Percentiles rank a stretch among this genome's conserved stretches.
Conservation (phyloP, 2,329 filamentous ascomycete species). For the Pseudogymnoascus sp. region DNA sequence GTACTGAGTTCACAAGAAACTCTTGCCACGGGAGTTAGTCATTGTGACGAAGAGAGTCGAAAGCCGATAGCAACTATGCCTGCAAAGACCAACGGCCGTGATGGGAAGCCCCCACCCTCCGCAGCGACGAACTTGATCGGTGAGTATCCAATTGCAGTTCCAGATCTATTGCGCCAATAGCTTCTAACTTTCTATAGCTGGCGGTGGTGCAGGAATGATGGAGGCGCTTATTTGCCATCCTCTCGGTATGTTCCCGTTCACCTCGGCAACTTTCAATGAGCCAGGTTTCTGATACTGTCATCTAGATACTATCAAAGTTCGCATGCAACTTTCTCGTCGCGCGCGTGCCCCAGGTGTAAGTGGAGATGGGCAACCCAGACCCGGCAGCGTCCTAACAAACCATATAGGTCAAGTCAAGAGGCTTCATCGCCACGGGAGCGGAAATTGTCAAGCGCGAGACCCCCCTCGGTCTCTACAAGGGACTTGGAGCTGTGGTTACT, state of each 20-base stretch:
- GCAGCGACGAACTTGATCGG: slow-evolving; percentile 87
- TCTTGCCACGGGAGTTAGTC: background rate
- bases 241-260: slow-evolving; percentile 52
- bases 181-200: slow-evolving; percentile 48
- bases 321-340: slow-evolving; percentile 93
- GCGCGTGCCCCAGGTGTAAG: slow-evolving; percentile 69
- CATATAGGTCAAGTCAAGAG: slow-evolving; percentile 59
- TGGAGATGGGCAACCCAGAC: slow-evolving; percentile 15
- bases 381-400: background rate
- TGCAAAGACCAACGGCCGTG: slow-evolving; percentile 47
- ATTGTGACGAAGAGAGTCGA: background rate
- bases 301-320: slow-evolving; percentile 91
- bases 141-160: slow-evolving; percentile 35
- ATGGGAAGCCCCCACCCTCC: slow-evolving; percentile 68
- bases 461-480: slow-evolving; percentile 90
- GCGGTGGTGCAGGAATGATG: slow-evolving; percentile 98
- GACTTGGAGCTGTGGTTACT: slow-evolving; percentile 89
- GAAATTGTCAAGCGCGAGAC: slow-evolving; percentile 89
- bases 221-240: slow-evolving; percentile 95
- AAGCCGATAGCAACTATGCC: slow-evolving; percentile 38
- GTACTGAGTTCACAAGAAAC: background rate
- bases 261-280: background rate
- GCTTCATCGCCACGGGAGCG: slow-evolving; percentile 76
- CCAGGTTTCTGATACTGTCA: slow-evolving; percentile 15
- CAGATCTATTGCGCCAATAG: slow-evolving; percentile 5